These are phyloP conservation scores for Rhodomyrtus tomentosa DNA, from an alignment of 345 rosid species.

Conservation along the genomic window DNA sequence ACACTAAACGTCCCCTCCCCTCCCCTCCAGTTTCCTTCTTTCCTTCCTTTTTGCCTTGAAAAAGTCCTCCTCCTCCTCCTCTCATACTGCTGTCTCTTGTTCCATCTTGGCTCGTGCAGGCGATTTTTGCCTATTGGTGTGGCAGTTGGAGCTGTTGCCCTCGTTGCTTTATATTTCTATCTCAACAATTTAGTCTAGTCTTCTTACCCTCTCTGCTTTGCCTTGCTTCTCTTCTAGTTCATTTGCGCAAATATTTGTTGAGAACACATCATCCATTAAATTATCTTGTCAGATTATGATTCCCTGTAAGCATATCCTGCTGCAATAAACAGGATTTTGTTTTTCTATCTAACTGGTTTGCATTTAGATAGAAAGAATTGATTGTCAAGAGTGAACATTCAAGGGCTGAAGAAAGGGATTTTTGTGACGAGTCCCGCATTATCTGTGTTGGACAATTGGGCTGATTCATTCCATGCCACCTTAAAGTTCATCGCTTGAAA, in stretches of 20 bases:
- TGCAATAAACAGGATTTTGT: not conserved
- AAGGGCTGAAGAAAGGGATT: not conserved
- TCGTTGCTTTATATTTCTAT: conserved; percentile 71
- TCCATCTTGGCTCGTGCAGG: conserved; percentile 25
- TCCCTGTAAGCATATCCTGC: not conserved
- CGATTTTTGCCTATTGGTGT: conserved; percentile 61
- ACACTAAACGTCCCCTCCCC: too few species aligned
- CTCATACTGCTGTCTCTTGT: not conserved
- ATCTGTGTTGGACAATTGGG: not conserved
- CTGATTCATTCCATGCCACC: not conserved
- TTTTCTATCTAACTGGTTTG: not conserved
- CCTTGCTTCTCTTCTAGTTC: not conserved
- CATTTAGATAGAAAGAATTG: not conserved
- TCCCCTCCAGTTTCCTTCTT: not conserved
- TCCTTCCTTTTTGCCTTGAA: not conserved
- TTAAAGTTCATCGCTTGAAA: not conserved
- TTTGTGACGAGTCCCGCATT: not conserved
- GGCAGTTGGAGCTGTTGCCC: conserved; percentile 51
- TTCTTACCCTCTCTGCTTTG: not conserved
- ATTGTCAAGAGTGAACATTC: not conserved
- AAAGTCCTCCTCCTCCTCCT: not conserved
- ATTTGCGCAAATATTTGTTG: not conserved
- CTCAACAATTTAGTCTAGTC: conserved; percentile 29
- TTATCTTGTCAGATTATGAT: not conserved
- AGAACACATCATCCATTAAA: not conserved